Evolutionary conservation across 345 rosid species (phyloP).

Genomic region (Balakata baccata): DNA sequence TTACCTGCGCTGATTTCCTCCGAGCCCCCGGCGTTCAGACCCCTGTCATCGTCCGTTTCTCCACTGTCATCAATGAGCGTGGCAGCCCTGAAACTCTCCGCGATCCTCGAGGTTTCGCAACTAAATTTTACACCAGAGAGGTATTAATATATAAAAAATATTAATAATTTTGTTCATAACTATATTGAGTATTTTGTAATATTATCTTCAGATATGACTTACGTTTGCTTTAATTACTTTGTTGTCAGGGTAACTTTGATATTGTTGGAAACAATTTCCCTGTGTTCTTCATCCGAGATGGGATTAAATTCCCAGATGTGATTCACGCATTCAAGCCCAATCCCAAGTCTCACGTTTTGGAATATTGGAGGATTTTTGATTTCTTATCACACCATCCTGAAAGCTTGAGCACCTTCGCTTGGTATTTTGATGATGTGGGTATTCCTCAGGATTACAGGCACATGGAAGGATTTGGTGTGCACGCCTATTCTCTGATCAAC

Average conservation of each 20-base stretch:
- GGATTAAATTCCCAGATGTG: slow-evolving; percentile 94
- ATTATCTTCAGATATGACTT: background rate
- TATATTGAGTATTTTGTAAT: background rate
- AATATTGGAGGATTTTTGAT: slow-evolving; percentile 93
- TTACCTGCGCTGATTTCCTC: slow-evolving; percentile 91
- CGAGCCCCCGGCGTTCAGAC: slow-evolving; percentile 93
- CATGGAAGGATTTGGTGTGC: slow-evolving; percentile 90
- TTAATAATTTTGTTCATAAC: too few species aligned
- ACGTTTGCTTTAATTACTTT: background rate
- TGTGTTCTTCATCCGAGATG: slow-evolving; percentile 91
- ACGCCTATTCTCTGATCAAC: slow-evolving; percentile 75
- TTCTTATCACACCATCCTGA: slow-evolving; percentile 98
- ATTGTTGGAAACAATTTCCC: slow-evolving; percentile 98
- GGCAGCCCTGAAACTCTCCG: slow-evolving; percentile 99
- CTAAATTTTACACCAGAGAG: slow-evolving; percentile 97
- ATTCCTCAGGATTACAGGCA: slow-evolving; percentile 92
- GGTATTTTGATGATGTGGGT: slow-evolving; percentile 87
- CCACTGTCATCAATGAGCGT: slow-evolving; percentile 95
- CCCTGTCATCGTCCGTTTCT: slow-evolving; percentile 93
- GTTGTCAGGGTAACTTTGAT: slow-evolving; percentile 86
- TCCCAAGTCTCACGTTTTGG: slow-evolving; percentile 92
- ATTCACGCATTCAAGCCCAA: slow-evolving; percentile 91
- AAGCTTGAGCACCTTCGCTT: slow-evolving; percentile 80
- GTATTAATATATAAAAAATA: slow-evolving; percentile 22
- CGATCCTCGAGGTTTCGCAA: slow-evolving; percentile 96